Evolutionary conservation across 1,284 basidiomycete genomes (phyloP), one percentile per base, ranked within the genome.

Genomic region (Apiotrichum akiyoshidainum): DNA sequence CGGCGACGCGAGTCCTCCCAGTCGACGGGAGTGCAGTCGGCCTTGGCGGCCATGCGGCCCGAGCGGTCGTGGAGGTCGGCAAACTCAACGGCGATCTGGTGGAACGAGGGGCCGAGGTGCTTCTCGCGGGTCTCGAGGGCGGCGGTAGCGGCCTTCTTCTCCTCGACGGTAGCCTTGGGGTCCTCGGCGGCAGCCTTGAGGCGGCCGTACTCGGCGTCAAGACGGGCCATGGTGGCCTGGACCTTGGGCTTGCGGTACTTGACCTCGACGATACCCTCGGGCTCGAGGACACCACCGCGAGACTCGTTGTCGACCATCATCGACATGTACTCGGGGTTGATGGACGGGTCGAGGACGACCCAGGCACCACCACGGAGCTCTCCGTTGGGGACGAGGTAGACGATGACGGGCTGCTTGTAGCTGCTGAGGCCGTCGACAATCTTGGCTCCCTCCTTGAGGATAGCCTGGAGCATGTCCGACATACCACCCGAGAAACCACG

Each of bases 291-390:
- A 83, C 96, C 96, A 59, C 93, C 96, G 58, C 96, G 89, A 34
- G 95, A 87, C 31, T 96, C 92, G 56, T 90, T 86, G 75, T 99
- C 96, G 46, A 95, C 95, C 77, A 92, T 96, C 93, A 98, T 97
- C 81, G 98, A 90, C 92, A 99, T 99, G 80, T 96, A 89, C 72
- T 92, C 88, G 6, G 89, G 83, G 78, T 95, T 93, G 77, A 99
- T 99, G 22, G 92, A 91, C 33, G 95, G 93, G 79, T 99, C 96
- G 58, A 99, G 85, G 7, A 99, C 96, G 66, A 99, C 96, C 94
- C 95, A 99, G 46, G 96, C 96, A 74, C 96, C 96, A 77, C 96
- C 96, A 75, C 96, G 93, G 53, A 99, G 86, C 79, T 99, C 96
- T 67, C 95, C 96, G 71, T 98, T 96, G 37, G 96, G 96, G 12